phyloP scores from a whole-genome alignment of 257 asterid genomes.

The Phtheirospermum japonicum region DNA sequence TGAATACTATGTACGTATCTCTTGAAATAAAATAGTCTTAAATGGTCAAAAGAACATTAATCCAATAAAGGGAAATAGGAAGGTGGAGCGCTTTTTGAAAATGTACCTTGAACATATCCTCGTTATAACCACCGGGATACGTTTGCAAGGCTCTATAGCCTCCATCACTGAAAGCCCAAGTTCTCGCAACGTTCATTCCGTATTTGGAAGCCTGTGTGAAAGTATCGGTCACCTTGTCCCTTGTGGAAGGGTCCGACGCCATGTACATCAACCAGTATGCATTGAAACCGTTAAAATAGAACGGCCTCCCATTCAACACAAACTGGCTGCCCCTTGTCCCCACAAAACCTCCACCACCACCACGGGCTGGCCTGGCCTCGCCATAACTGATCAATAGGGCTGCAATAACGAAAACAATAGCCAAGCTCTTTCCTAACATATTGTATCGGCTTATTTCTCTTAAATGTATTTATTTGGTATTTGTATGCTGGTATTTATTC shows the following conservation, averaged over 20 bases:
- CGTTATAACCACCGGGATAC: not conserved
- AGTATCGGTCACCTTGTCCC: constrained; percentile 5
- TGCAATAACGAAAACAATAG: not conserved
- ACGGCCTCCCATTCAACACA: constrained; percentile 2
- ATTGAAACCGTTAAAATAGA: constrained; percentile 2
- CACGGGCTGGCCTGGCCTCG: not conserved
- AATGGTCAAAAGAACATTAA: no score
- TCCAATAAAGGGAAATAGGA: no score
- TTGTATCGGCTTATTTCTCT: not conserved
- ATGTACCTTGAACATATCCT: constrained; percentile 20
- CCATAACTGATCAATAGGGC: not conserved
- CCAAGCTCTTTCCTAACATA: not conserved
- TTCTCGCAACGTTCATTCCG: constrained; percentile 18
- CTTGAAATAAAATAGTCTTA: no score
- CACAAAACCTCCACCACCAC: constrained; percentile 4
- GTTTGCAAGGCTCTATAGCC: constrained; percentile 18
- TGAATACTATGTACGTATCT: no score
- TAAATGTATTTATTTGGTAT: not conserved
- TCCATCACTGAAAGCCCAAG: constrained; percentile 20
- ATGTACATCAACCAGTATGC: constrained; percentile 6
- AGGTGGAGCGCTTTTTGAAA: not conserved
- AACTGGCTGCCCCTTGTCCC: constrained; percentile 14
- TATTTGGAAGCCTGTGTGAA: constrained; percentile 12
- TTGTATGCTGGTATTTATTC: not conserved
- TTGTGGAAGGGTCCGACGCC: not conserved